phyloP scores from a whole-genome alignment of 2,329 filamentous ascomycete species.

The Curvularia verruculosa region DNA sequence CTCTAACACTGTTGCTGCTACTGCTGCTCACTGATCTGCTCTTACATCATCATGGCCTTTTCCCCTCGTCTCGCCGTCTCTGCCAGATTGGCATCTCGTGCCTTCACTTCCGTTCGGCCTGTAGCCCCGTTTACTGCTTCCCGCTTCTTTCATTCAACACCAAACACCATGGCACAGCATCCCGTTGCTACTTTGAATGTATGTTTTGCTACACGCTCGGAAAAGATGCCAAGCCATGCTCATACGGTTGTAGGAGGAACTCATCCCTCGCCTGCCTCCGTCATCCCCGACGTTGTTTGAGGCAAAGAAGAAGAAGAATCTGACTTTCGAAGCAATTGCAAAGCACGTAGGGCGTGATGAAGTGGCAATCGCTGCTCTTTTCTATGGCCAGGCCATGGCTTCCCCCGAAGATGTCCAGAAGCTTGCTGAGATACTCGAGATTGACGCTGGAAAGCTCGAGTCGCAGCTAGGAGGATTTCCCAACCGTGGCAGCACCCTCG shows the following conservation, averaged over 20 bases:
- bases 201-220: not conserved
- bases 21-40: constrained; percentile 18
- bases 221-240: constrained; percentile 8
- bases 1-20: constrained; percentile 10
- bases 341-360: constrained; percentile 76
- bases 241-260: constrained; percentile 60
- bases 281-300: constrained; percentile 77
- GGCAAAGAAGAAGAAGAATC: constrained; percentile 75
- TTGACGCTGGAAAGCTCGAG: constrained; percentile 63
- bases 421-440: constrained; percentile 68
- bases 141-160: constrained; percentile 36
- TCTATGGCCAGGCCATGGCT: constrained; percentile 85
- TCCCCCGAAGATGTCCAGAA: constrained; percentile 71
- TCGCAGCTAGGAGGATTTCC: constrained; percentile 74
- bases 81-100: constrained; percentile 38
- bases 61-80: constrained; percentile 39
- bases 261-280: constrained; percentile 71
- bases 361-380: constrained; percentile 84
- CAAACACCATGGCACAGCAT: constrained; percentile 42
- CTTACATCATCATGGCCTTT: constrained; percentile 31
- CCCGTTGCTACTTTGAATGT: constrained; percentile 51
- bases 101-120: constrained; percentile 37
- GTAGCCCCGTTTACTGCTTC: constrained; percentile 29
- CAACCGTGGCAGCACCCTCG: constrained; percentile 76
- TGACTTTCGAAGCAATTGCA: constrained; percentile 81